Percentiles rank a stretch among this genome's conserved stretches.
Conservation (phyloP, 2,329 filamentous ascomycete species). For the Botrytis squamosa region DNA sequence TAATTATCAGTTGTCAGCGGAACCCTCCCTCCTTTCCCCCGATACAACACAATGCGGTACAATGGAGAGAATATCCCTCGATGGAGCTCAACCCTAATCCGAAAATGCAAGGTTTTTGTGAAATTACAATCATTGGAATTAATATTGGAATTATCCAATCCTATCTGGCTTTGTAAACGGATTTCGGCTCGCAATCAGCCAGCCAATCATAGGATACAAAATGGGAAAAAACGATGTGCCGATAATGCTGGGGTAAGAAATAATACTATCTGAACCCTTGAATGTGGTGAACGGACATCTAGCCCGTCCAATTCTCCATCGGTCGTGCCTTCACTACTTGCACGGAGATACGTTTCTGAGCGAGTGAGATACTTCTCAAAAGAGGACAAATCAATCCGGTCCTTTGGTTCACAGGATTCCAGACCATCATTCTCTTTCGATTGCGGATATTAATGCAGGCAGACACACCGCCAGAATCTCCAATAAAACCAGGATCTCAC, state of each 20-base stretch:
- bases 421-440: slow-evolving; percentile 8
- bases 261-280: background rate
- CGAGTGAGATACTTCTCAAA: background rate
- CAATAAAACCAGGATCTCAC: background rate
- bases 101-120: background rate
- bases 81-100: background rate
- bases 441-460: slow-evolving; percentile 3
- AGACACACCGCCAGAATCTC: slow-evolving; percentile 9
- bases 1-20: background rate
- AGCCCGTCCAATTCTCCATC: background rate
- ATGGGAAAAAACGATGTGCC: background rate
- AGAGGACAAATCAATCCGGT: background rate
- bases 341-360: background rate
- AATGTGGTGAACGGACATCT: background rate
- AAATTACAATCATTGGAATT: background rate
- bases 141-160: background rate
- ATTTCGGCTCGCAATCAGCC: slow-evolving; percentile 3
- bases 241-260: slow-evolving; percentile 7
- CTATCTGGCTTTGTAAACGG: background rate
- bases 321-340: background rate
- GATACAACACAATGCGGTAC: background rate
- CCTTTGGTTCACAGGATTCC: slow-evolving; percentile 11
- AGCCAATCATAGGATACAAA: background rate
- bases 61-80: background rate
- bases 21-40: background rate